A percentile compares a stretch with the other conserved stretches of the same genome.
Evolutionary conservation across 768 basidiomycete species (phyloP).

Genomic region (Serendipita sp.): DNA sequence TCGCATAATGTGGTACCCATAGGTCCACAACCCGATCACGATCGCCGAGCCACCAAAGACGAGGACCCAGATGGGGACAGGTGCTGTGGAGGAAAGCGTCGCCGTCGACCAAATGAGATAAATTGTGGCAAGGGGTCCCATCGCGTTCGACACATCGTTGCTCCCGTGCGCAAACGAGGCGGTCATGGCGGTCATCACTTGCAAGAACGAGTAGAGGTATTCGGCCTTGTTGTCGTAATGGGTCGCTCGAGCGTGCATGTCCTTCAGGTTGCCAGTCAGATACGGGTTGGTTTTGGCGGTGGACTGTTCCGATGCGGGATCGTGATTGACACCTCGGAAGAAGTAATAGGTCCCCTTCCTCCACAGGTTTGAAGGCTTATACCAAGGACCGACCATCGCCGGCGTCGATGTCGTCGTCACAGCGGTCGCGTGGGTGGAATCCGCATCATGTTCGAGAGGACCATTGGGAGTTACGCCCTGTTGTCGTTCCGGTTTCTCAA

Average conservation of each 20-base stretch:
- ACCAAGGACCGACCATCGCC: constrained; percentile 20
- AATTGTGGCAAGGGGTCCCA: constrained; percentile 8
- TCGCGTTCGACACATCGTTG: constrained; percentile 21
- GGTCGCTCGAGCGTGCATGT: constrained; percentile 20
- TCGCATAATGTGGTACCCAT: constrained; percentile 14
- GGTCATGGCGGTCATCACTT: constrained; percentile 27
- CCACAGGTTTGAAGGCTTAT: constrained; percentile 21
- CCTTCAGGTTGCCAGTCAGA: constrained; percentile 14
- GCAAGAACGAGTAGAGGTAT: constrained; percentile 28
- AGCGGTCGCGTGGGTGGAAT: not conserved
- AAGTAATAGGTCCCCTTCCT: constrained; percentile 16
- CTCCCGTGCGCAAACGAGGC: constrained; percentile 30
- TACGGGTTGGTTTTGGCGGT: not conserved
- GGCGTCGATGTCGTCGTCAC: constrained; percentile 1
- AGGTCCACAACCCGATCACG: constrained; percentile 20
- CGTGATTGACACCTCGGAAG: not conserved
- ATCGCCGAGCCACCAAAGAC: constrained; percentile 18
- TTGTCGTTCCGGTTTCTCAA: too few relatives aligned
- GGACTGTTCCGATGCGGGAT: not conserved
- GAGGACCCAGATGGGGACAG: constrained; percentile 26
- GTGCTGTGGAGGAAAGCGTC: constrained; percentile 15
- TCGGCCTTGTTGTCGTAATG: constrained; percentile 29
- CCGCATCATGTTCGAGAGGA: not conserved
- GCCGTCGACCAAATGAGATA: constrained; percentile 22
- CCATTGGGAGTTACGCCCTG: not conserved